Base-by-base conservation (phyloP, 108 stramenopile species). In the Stephanodiscus triporus region DNA sequence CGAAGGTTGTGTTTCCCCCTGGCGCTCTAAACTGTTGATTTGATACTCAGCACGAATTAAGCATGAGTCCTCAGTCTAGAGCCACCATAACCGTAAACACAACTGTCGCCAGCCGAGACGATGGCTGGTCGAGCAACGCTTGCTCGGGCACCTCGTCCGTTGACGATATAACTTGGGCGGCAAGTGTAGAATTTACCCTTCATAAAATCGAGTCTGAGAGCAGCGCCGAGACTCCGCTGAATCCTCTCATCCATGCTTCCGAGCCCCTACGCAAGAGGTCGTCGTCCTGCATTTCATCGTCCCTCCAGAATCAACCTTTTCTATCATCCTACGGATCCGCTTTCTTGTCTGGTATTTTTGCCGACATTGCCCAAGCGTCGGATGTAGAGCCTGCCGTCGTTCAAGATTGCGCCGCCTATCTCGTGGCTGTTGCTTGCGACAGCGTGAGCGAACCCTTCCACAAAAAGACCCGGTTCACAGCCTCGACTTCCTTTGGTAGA, bases 31-130 rank as follows among this genome's bases (percentile, higher is more conserved):
- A 79, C 78, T 79, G 78, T 72, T 80, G 72, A 72, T 63, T 73
- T 80, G 78, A 73, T 55, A 73, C 78, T 80, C 78, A 79, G 62
- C 66, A 73, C 78, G 72, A 56, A 43, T 59, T 63, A 67, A 73
- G 66, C 71, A 80, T 80, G 78, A 80, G 78, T 80, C 78, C 78
- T 80, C 72, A 80, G 78, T 80, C 43, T 73, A 80, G 78, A 63
- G 78, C 64, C 45, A 60, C 43, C 59, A 14, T 55, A 42, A 55
- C 26, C 26, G 50, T 68, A 68, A 68, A 60, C 61, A 68, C 71
- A 68, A 56, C 78, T 57, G 53, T 67, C 50, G 45, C 56, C 29
- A 58, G 38, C 9, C 26, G 47, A 63, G 63, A 43, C 29, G 63
- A 64, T 58, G 53, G 63, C 55, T 37, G 24, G 65, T 54, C 70